These are phyloP conservation scores for Paraglomus occultum DNA, from an alignment of 192 early-diverging fungal genomes.

Conservation along the genomic window DNA sequence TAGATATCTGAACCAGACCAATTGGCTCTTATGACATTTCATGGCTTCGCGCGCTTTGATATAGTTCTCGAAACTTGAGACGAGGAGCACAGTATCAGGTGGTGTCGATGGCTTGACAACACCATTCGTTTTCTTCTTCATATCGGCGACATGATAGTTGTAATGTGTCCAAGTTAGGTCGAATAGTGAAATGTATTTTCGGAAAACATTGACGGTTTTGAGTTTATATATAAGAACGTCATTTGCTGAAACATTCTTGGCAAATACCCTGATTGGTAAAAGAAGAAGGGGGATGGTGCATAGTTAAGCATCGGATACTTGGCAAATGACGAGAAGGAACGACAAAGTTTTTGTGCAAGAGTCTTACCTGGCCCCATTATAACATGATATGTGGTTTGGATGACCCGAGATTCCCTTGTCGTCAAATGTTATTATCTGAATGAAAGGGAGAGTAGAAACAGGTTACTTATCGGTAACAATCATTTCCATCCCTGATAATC, in stretches of 20 bases:
- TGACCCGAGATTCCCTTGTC: constrained; percentile 85
- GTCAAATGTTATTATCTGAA: constrained; percentile 87
- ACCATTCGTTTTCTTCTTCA: no score
- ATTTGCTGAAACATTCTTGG: no score
- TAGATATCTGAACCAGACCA: constrained; percentile 91
- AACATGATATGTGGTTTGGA: constrained; percentile 81
- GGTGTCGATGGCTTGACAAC: no score
- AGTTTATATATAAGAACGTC: constrained; percentile 11
- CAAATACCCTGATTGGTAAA: no score
- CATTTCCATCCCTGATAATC: neutral
- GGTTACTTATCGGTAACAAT: neutral
- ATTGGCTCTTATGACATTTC: constrained; percentile 78
- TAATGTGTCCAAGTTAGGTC: constrained; percentile 5
- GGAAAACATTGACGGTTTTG: constrained; percentile 6
- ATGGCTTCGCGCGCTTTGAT: constrained; percentile 63
- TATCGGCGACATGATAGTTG: neutral
- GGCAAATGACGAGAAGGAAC: neutral
- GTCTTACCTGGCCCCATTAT: constrained; percentile 63
- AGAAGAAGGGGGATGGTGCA: no score
- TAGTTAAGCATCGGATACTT: no score
- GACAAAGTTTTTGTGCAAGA: neutral
- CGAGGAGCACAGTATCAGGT: no score
- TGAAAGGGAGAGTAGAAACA: neutral
- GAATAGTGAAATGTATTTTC: constrained; percentile 24
- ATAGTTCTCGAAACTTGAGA: no score